Base-by-base conservation (phyloP, 805 yeast species). In the Metschnikowia kunwiensis region DNA sequence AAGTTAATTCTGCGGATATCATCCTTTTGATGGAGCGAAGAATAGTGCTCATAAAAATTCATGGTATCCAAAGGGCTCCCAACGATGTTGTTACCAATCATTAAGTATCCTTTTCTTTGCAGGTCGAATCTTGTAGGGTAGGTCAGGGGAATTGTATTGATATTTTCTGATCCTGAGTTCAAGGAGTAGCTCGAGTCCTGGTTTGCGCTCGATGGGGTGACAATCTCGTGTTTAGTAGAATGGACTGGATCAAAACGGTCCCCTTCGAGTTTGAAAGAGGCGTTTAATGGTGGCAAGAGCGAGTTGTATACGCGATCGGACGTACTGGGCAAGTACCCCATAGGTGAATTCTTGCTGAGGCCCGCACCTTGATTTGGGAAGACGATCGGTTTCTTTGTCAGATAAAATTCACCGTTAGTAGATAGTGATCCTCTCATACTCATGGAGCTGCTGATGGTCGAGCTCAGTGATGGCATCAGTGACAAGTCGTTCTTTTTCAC, bases 1-100 rank as follows among this genome's bases (percentile, higher is more conserved):
- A 53, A 60, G 24, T 57, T 54, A 5, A 61, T 50, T 30, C 67
- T 49, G n/a, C 63, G 44, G 19, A 50, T 38, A 5, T 52, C 53
- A 15, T 56, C 63, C 30, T 55, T 59, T 7, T 57, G 47, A 36
- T 58, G 59, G 2, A 63, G 38, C 0, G 70, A 50, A 20, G 62
- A 47, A 36, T 61, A 51, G 11, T 44, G 43, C 27, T 53, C 57
- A 27, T 42, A 53, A 25, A 53, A 46, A 24, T 47, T 53, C 33
- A 54, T 48, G 3, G 46, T 40, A 14, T 54, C 58, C 21, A 20
- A 16, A 9, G 31, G 21, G 4, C 29, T 26, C 17, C 40, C 39
- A 16, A 32, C 37, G 7, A 42, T 29, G 17, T 48, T 46, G 5
- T 20, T 14, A 15, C 52, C 52, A 3, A 44, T 20, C 19, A 46